Percentiles rank a stretch among this genome's conserved stretches.
Conservation (phyloP, 441 rosid genomes). For the Erodium texanum region DNA sequence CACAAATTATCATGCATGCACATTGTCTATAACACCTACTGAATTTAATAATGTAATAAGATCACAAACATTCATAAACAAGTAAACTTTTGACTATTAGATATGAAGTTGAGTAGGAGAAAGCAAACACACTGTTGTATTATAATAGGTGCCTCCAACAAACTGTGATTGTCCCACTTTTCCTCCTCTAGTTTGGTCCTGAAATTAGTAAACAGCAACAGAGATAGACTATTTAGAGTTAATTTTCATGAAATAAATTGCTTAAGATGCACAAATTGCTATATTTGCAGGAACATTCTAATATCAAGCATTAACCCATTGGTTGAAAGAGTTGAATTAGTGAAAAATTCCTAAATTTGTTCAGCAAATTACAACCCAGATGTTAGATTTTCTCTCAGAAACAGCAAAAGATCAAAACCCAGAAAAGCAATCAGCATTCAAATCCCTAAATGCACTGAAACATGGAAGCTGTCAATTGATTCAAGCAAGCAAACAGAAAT, state of each 20-base stretch:
- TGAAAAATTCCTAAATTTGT: neutral
- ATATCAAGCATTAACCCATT: neutral
- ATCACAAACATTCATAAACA: neutral
- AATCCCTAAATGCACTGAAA: neutral
- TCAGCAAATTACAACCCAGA: no score
- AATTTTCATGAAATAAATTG: neutral
- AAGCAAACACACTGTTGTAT: constrained; percentile 3
- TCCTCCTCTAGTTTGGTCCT: constrained; percentile 2
- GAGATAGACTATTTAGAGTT: no score
- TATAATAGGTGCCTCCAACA: constrained; percentile 5
- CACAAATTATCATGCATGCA: no score
- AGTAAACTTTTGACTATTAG: neutral
- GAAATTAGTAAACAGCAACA: neutral
- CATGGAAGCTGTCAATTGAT: neutral
- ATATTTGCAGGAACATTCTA: neutral
- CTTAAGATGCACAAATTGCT: neutral
- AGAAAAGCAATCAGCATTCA: neutral
- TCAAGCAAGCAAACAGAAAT: neutral
- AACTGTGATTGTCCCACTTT: constrained; percentile 4
- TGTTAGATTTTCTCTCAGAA: neutral
- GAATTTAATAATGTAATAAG: constrained; percentile 8
- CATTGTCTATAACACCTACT: no score
- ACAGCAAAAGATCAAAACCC: constrained; percentile 4
- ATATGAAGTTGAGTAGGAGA: neutral
- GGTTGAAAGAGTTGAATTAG: neutral